Evolutionary conservation across 2,329 filamentous ascomycete species (phyloP).

Genomic region (Albophoma yamanashiensis): DNA sequence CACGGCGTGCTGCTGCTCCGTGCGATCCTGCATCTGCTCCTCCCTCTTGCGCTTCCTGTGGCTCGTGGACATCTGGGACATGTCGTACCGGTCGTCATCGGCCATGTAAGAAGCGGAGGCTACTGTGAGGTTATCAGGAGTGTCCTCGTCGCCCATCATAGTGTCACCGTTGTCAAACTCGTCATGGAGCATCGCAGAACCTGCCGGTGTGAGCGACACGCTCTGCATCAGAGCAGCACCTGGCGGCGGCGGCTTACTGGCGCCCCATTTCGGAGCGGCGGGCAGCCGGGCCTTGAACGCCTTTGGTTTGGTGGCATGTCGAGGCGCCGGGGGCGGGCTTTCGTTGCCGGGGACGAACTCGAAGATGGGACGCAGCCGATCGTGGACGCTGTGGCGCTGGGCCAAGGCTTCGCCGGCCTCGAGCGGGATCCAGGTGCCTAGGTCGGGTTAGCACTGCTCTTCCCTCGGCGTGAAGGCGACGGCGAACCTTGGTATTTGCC

Average conservation of each 20-base stretch:
- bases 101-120: slow-evolving; percentile 77
- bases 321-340: slow-evolving; percentile 86
- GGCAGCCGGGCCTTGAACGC: slow-evolving; percentile 44
- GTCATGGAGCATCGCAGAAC: slow-evolving; percentile 30
- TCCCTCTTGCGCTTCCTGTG: slow-evolving; percentile 70
- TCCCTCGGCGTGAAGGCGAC: not conserved
- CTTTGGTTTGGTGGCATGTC: slow-evolving; percentile 83
- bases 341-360: slow-evolving; percentile 76
- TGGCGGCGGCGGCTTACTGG: slow-evolving; percentile 6
- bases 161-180: slow-evolving; percentile 54
- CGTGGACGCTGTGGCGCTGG: slow-evolving; percentile 74
- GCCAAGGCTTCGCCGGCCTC: slow-evolving; percentile 71
- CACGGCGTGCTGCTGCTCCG: slow-evolving; percentile 75
- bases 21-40: slow-evolving; percentile 48
- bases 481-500: slow-evolving; percentile 85
- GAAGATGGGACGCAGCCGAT: slow-evolving; percentile 78
- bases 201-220: slow-evolving; percentile 7
- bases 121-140: slow-evolving; percentile 72
- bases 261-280: slow-evolving; percentile 45
- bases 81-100: slow-evolving; percentile 68
- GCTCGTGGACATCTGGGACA: slow-evolving; percentile 51
- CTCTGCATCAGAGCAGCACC: not conserved
- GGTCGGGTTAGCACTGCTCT: slow-evolving; percentile 3
- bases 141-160: slow-evolving; percentile 64
- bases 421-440: slow-evolving; percentile 93